A percentile compares a stretch with the other conserved stretches of the same genome.
Conservation (phyloP, 768 basidiomycete genomes). For the Hortiboletus flavorubellus region DNA sequence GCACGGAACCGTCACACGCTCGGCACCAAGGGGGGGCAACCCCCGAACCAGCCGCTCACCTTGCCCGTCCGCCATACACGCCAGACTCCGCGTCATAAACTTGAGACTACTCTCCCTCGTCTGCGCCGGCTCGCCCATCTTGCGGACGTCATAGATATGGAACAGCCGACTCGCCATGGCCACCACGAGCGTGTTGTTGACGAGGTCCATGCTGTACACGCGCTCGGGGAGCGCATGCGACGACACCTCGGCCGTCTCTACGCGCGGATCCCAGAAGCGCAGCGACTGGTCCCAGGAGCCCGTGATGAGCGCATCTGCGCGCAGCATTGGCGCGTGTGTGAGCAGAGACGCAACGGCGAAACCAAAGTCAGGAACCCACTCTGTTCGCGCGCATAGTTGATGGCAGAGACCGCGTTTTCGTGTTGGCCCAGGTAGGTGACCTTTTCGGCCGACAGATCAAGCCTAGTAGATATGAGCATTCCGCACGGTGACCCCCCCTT, state of each 20-base stretch:
- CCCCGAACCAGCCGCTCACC: conserved; percentile 40
- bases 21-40: no score
- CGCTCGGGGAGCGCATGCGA: conserved; percentile 73
- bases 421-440: conserved; percentile 77
- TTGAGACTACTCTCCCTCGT: conserved; percentile 90
- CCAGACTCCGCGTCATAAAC: conserved; percentile 89
- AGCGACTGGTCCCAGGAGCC: conserved; percentile 93
- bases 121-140: conserved; percentile 72
- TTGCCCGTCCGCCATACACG: conserved; percentile 90
- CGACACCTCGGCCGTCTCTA: conserved; percentile 52
- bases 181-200: conserved; percentile 78
- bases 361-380: conserved; percentile 43
- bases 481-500: no score
- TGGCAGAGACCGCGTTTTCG: conserved; percentile 71
- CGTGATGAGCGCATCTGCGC: conserved; percentile 67
- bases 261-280: conserved; percentile 83
- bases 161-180: conserved; percentile 91
- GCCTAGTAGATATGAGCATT: conserved; percentile 30
- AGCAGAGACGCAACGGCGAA: not conserved
- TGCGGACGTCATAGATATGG: conserved; percentile 83
- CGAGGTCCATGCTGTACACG: conserved; percentile 79
- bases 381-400: conserved; percentile 63
- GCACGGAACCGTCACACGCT: not conserved
- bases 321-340: not conserved
- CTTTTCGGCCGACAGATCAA: conserved; percentile 74